A percentile compares a stretch with the other conserved stretches of the same genome.
Evolutionary conservation across 495 filamentous ascomycete genomes (phyloP).

Genomic region (Podospora tetraspora): DNA sequence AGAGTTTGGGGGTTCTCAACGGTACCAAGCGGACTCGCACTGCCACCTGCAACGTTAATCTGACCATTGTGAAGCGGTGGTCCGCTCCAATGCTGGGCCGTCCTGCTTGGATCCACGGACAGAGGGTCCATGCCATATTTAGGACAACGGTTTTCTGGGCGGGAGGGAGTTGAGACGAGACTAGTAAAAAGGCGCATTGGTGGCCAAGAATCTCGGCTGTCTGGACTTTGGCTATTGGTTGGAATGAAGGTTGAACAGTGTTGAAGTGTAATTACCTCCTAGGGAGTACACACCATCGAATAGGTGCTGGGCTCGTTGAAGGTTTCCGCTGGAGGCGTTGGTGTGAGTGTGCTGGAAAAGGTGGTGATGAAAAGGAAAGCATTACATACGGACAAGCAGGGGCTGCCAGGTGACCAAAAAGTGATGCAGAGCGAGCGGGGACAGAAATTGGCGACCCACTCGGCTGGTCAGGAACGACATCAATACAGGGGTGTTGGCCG

Average conservation of each 20-base stretch:
- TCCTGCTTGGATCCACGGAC: too few relatives aligned
- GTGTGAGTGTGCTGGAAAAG: too few relatives aligned
- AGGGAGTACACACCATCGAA: too few relatives aligned
- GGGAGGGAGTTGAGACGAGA: not conserved
- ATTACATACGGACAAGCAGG: not conserved
- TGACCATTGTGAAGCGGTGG: not conserved
- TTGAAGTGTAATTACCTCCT: not conserved
- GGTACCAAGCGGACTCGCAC: not conserved
- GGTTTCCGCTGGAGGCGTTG: too few relatives aligned
- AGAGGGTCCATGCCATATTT: not conserved
- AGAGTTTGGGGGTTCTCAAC: not conserved
- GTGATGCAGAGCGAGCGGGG: not conserved
- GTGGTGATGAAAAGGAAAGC: not conserved
- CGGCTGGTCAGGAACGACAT: too few relatives aligned
- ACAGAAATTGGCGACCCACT: not conserved
- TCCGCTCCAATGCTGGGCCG: not conserved
- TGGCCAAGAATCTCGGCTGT: not conserved
- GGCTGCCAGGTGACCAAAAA: not conserved
- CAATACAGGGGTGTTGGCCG: not conserved
- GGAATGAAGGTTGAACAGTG: too few relatives aligned
- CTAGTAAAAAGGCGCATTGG: not conserved
- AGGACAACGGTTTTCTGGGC: not conserved
- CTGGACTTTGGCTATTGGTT: not conserved
- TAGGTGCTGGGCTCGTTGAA: too few relatives aligned
- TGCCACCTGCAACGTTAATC: not conserved